Percentiles rank a stretch among this genome's conserved stretches.
Conservation (phyloP, 441 rosid species). For the Daphne laureola region DNA sequence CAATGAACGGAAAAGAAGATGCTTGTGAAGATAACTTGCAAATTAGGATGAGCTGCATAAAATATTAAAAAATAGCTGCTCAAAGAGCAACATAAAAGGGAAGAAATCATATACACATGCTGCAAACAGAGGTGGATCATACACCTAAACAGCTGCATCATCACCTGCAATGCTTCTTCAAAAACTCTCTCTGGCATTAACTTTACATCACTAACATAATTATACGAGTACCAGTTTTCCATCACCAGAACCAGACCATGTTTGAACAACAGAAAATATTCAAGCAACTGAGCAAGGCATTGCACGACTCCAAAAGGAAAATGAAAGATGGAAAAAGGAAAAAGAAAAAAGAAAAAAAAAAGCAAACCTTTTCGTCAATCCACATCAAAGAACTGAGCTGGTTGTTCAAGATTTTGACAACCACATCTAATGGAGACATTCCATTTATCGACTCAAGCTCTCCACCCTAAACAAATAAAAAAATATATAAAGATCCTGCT, state of each 20-base stretch:
- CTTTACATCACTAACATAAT: too few species aligned
- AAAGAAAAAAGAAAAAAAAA: background rate
- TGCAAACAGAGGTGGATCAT: too few species aligned
- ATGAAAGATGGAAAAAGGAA: background rate
- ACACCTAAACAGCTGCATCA: too few species aligned
- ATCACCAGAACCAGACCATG: too few species aligned
- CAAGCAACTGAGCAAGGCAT: background rate
- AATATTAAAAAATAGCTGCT: background rate
- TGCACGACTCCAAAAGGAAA: background rate
- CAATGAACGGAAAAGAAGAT: background rate
- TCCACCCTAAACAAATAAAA: constrained; percentile 57
- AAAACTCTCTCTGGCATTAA: too few species aligned
- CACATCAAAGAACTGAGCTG: constrained; percentile 95
- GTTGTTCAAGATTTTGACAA: constrained; percentile 85
- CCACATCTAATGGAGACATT: constrained; percentile 85
- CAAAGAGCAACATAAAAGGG: too few species aligned
- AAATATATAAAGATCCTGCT: constrained; percentile 6
- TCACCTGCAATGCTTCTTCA: too few species aligned
- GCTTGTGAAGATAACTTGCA: background rate
- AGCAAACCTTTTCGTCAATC: constrained; percentile 89
- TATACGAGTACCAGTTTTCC: too few species aligned
- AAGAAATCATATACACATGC: too few species aligned
- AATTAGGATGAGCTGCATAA: background rate
- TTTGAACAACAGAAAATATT: too few species aligned
- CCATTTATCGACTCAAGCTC: constrained; percentile 70